Evolutionary conservation across 352 stramenopile species (phyloP), one percentile per base, ranked within the genome.

Genomic region (Phytophthora macrochlamydospora): DNA sequence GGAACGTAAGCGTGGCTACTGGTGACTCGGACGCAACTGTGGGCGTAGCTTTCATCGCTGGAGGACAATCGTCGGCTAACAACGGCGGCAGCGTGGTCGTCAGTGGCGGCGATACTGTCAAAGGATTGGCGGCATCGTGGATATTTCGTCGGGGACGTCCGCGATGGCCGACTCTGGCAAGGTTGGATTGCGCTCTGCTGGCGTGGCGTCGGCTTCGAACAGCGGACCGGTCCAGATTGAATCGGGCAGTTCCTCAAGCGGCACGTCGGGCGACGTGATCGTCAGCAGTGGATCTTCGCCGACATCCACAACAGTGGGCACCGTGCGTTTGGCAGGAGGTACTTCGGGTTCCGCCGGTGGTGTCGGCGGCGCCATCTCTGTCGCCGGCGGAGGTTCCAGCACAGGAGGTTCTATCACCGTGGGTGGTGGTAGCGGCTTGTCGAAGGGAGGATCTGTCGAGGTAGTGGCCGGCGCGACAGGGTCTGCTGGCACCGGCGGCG

Each of bases 401-500:
- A 59, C 61, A 59, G 61, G 61, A 69, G 61, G 61, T 11, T 42
- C 56, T 18, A 58, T 53, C 59, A n/a, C 35, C 7, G 18, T 65
- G 49, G 46, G 38, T 18, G 58, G 58, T 43, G 58, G 58, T 42
- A 76, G 56, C 28, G 65, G 73, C 37, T 30, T 59, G 45, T 67
- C 61, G 54, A 70, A 58, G 9, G 73, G 69, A 56, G 69, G 73
- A 8, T 72, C 69, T 49, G 70, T 81, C 18, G 73, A 65, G 33
- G 45, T 57, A 14, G 46, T 56, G n/a, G 52, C 35, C 31, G 58
- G 56, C 8, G 40, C 50, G 5, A 59, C 56, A 24, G 52, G 28
- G 7, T 61, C 57, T 13, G 52, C 42, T 9, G 55, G 30, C 7
- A 54, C 18, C 28, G 58, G 58, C 30, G 58, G 58, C 24, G 40